phyloP scores from a whole-genome alignment of 2,329 filamentous ascomycete species.

The Fusarium metavorans region DNA sequence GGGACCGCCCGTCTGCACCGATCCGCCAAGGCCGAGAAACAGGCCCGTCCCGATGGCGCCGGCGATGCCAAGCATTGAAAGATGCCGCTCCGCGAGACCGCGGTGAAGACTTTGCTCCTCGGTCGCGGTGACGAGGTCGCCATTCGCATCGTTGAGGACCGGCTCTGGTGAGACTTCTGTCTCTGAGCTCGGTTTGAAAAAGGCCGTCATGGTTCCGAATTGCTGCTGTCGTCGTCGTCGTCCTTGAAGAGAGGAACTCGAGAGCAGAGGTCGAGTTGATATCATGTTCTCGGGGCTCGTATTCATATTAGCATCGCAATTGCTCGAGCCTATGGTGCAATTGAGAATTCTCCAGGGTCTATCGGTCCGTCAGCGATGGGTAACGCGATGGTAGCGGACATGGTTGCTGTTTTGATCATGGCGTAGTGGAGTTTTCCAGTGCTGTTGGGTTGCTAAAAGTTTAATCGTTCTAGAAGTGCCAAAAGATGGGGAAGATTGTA shows the following conservation, averaged over 20 bases:
- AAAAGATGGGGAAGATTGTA: neutral
- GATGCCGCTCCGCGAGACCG: slow-evolving; percentile 49
- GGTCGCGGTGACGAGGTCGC: slow-evolving; percentile 39
- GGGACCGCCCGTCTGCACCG: slow-evolving; percentile 52
- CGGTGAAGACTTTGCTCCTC: slow-evolving; percentile 42
- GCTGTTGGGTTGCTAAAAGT: neutral
- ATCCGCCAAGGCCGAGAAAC: slow-evolving; percentile 55
- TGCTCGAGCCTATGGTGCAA: slow-evolving; percentile 27
- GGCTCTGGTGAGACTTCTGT: slow-evolving; percentile 4
- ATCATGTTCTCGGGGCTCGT: slow-evolving; percentile 6
- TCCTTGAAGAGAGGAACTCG: neutral
- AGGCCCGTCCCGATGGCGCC: slow-evolving; percentile 62
- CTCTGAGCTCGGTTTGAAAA: slow-evolving; percentile 18
- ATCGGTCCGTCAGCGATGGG: slow-evolving; percentile 9
- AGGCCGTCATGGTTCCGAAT: slow-evolving; percentile 27
- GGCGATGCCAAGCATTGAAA: slow-evolving; percentile 66
- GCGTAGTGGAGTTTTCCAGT: slow-evolving; percentile 9
- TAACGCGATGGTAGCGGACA: slow-evolving; percentile 7
- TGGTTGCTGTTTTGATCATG: slow-evolving; percentile 31
- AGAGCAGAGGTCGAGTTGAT: neutral
- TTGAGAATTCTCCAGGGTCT: slow-evolving; percentile 14
- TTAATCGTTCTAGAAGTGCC: neutral
- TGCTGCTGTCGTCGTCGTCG: neutral
- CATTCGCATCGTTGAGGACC: neutral
- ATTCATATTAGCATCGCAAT: slow-evolving; percentile 27